These are phyloP conservation scores for Colletotrichum sp. DNA, from an alignment of 2,329 filamentous ascomycete genomes.

Conservation along the genomic window DNA sequence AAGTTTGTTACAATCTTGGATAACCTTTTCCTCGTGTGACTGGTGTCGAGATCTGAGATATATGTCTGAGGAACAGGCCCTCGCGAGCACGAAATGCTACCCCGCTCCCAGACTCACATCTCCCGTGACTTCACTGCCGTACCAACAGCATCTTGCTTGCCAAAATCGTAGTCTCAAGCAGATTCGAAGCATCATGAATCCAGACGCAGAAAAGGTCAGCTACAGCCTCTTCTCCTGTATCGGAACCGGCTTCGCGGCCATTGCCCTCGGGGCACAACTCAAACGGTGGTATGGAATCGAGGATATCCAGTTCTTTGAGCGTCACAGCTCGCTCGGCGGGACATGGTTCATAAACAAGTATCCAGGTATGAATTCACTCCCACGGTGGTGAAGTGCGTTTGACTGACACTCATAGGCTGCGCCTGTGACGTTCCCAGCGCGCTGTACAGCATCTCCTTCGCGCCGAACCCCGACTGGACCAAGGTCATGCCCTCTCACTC, in stretches of 20 bases:
- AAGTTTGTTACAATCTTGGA: not conserved
- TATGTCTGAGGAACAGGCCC: not conserved
- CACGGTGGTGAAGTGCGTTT: not conserved
- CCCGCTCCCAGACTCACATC: not conserved
- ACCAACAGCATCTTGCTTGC: not conserved
- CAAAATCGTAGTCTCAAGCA: not conserved
- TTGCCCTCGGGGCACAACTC: slow-evolving; percentile 63
- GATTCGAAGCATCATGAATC: not conserved
- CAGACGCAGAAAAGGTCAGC: not conserved
- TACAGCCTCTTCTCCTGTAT: slow-evolving; percentile 50
- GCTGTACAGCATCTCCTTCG: slow-evolving; percentile 67
- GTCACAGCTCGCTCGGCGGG: slow-evolving; percentile 61
- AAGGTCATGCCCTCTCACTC: slow-evolving; percentile 58
- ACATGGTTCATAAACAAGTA: slow-evolving; percentile 66
- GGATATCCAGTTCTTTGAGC: slow-evolving; percentile 66
- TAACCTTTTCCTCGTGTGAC: not conserved
- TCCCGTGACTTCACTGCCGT: not conserved
- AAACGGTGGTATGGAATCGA: slow-evolving; percentile 61
- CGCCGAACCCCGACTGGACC: slow-evolving; percentile 65
- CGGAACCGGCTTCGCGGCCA: slow-evolving; percentile 66
- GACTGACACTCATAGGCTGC: slow-evolving; percentile 24
- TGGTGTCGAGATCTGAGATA: not conserved
- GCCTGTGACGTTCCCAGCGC: slow-evolving; percentile 64
- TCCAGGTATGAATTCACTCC: slow-evolving; percentile 43
- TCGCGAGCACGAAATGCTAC: not conserved